phyloP scores from a whole-genome alignment of 2,329 filamentous ascomycete genomes.

The Coniochaeta hoffmannii region DNA sequence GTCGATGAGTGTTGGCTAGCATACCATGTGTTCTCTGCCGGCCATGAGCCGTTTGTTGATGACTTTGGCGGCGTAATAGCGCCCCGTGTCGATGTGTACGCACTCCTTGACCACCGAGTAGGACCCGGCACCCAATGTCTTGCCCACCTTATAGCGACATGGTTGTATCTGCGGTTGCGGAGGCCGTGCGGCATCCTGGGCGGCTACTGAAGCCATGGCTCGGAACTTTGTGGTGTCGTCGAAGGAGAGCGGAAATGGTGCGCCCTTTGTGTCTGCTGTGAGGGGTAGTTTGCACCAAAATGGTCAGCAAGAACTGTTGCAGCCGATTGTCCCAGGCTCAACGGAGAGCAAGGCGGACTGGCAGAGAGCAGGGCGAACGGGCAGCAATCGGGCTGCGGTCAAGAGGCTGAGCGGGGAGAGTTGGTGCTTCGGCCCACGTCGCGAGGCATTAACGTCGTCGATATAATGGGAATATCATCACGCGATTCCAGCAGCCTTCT shows the following conservation, averaged over 20 bases:
- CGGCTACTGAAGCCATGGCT: slow-evolving; percentile 9
- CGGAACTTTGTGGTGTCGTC: neutral
- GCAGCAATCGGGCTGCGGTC: slow-evolving; percentile 1
- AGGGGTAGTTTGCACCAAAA: neutral
- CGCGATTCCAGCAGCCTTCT: neutral
- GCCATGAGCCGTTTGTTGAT: slow-evolving; percentile 99
- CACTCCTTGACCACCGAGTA: slow-evolving; percentile 99
- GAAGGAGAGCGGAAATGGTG: neutral
- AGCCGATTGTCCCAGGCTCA: neutral
- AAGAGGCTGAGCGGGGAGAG: neutral
- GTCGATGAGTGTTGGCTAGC: slow-evolving; percentile 10
- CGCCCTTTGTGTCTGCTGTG: neutral
- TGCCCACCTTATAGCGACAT: slow-evolving; percentile 97
- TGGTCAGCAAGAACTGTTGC: neutral
- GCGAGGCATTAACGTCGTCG: neutral
- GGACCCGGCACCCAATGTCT: slow-evolving; percentile 91
- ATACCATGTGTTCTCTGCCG: slow-evolving; percentile 94
- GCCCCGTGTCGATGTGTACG: slow-evolving; percentile 93
- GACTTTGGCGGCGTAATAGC: slow-evolving; percentile 98
- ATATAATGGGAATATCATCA: neutral
- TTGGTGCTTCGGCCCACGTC: neutral
- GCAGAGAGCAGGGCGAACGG: neutral
- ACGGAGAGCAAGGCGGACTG: neutral
- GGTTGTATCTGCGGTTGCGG: slow-evolving; percentile 69
- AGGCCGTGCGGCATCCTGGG: slow-evolving; percentile 9